These are phyloP conservation scores for Neofusicoccum parvum DNA, from an alignment of 2,329 filamentous ascomycete species.

Conservation along the genomic window DNA sequence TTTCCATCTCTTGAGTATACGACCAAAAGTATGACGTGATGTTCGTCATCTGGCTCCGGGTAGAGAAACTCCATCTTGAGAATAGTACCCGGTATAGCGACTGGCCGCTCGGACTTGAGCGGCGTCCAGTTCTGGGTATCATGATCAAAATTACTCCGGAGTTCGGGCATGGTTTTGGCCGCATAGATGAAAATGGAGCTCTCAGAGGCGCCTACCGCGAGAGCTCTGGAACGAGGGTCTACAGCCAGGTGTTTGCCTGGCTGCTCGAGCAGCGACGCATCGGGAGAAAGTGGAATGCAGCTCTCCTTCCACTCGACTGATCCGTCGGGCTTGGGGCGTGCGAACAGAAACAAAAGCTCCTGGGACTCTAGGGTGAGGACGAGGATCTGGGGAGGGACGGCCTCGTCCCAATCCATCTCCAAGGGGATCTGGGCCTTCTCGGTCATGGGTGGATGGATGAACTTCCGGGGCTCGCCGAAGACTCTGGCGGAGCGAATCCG, in stretches of 20 bases:
- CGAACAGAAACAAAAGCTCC: conserved; percentile 76
- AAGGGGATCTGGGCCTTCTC: conserved; percentile 32
- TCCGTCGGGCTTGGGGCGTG: conserved; percentile 47
- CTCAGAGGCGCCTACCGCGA: conserved; percentile 72
- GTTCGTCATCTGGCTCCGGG: conserved; percentile 65
- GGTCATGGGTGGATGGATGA: conserved; percentile 18
- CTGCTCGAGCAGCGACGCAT: conserved; percentile 55
- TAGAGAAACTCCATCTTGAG: conserved; percentile 85
- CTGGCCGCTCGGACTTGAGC: conserved; percentile 56
- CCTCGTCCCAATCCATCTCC: conserved; percentile 25
- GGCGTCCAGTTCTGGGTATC: conserved; percentile 55
- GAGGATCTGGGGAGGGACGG: conserved; percentile 75
- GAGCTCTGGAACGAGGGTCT: conserved; percentile 68
- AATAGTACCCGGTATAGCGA: conserved; percentile 68
- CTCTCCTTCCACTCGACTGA: conserved; percentile 64
- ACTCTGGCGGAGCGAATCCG: conserved; percentile 78
- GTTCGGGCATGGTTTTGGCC: conserved; percentile 58
- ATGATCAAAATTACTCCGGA: conserved; percentile 55
- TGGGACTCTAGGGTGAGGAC: conserved; percentile 74
- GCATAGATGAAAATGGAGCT: conserved; percentile 72
- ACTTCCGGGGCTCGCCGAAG: conserved; percentile 56
- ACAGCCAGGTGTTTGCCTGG: conserved; percentile 71
- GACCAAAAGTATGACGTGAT: conserved; percentile 76
- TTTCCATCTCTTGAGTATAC: conserved; percentile 49
- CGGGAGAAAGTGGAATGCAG: conserved; percentile 61